Percentiles rank a stretch among this genome's conserved stretches.
phyloP scores from a whole-genome alignment of 306 rosid species.

The Malus fusca region DNA sequence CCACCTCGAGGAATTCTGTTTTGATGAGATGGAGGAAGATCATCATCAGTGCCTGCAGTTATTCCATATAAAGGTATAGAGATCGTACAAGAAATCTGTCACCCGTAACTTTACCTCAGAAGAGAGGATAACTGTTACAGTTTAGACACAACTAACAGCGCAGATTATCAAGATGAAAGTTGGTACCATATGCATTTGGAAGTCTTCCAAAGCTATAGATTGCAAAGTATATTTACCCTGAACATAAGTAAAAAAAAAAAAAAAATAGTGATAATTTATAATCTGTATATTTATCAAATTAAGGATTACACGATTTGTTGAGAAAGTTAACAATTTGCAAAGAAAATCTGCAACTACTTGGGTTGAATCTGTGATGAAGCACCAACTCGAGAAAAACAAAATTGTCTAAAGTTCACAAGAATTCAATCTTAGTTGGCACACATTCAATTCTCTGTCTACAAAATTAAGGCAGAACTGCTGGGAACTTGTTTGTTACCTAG shows the following conservation, averaged over 20 bases:
- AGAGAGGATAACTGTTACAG: neutral
- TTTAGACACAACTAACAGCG: neutral
- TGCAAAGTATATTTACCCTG: neutral
- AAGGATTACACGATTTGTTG: neutral
- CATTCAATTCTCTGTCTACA: neutral
- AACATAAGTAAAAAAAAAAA: neutral
- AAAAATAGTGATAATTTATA: neutral
- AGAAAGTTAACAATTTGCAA: neutral
- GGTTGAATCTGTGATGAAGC: neutral
- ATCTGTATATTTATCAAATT: neutral
- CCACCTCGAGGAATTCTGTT: slow-evolving; percentile 50
- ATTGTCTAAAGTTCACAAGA: neutral
- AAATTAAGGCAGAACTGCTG: neutral
- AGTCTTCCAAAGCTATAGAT: neutral
- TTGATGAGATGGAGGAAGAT: slow-evolving; percentile 55
- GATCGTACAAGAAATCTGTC: slow-evolving; percentile 9
- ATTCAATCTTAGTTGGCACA: neutral
- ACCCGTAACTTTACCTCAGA: neutral
- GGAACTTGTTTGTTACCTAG: neutral
- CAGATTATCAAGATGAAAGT: neutral
- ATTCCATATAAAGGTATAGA: slow-evolving; percentile 18
- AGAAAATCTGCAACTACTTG: neutral
- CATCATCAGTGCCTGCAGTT: slow-evolving; percentile 49
- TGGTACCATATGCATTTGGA: neutral
- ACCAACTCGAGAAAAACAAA: neutral